Evolutionary conservation across 192 early-diverging fungal species (phyloP).

Genomic region (Radiomyces spectabilis): DNA sequence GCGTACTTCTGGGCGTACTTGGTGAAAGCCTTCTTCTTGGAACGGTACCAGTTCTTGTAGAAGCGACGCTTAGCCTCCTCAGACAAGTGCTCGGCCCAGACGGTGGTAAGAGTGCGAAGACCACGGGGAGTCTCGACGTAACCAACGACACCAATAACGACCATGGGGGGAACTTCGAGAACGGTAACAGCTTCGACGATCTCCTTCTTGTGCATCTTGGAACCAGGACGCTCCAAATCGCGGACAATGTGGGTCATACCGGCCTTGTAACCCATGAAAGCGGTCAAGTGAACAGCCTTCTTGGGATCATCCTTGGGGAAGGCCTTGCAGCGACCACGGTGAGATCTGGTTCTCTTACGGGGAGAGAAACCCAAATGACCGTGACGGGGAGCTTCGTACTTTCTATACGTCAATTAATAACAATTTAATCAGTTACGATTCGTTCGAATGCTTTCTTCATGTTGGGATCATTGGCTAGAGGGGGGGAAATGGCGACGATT

Average conservation of each 20-base stretch:
- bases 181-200: slow-evolving; percentile 98
- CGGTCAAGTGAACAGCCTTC: slow-evolving; percentile 97
- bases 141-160: slow-evolving; percentile 97
- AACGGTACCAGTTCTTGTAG: slow-evolving; percentile 99
- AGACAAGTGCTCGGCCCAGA: slow-evolving; percentile 98
- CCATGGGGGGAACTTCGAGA: slow-evolving; percentile 96
- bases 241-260: slow-evolving; percentile 99
- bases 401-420: slow-evolving; percentile 69
- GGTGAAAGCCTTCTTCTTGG: slow-evolving; percentile 99
- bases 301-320: slow-evolving; percentile 98
- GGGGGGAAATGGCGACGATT: neutral
- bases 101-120: slow-evolving; percentile 96
- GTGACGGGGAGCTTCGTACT: slow-evolving; percentile 98
- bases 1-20: slow-evolving; percentile 98
- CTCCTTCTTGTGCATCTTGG: slow-evolving; percentile 99
- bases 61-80: slow-evolving; percentile 98
- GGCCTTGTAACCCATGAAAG: slow-evolving; percentile 99
- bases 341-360: slow-evolving; percentile 86
- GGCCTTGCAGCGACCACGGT: slow-evolving; percentile 96
- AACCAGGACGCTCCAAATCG: slow-evolving; percentile 97
- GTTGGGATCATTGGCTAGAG: slow-evolving; percentile 3
- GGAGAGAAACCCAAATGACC: slow-evolving; percentile 61
- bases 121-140: slow-evolving; percentile 99
- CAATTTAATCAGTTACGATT: too few relatives aligned
- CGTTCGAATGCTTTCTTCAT: too few relatives aligned